phyloP scores from a whole-genome alignment of 495 filamentous ascomycete species.

The Penicillium fimorum region DNA sequence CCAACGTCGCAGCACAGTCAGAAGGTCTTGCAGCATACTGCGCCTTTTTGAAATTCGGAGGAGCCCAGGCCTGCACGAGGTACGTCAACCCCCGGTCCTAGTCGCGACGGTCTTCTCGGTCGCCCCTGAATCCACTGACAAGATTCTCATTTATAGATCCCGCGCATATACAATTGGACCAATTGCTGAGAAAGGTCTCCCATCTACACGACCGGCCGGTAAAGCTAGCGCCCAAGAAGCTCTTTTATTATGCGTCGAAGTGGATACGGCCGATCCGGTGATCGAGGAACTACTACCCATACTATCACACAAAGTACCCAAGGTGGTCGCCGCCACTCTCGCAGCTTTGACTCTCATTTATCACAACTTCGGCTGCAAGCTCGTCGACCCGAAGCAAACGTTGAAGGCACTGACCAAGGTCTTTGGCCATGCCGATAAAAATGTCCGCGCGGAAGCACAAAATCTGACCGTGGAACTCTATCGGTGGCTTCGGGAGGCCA shows the following conservation, averaged over 20 bases:
- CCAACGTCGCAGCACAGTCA: slow-evolving; percentile 95
- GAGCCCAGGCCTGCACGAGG: slow-evolving; percentile 73
- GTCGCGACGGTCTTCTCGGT: background rate
- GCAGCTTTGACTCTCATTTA: slow-evolving; percentile 78
- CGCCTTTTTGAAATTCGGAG: slow-evolving; percentile 85
- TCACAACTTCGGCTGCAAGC: slow-evolving; percentile 91
- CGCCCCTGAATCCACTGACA: slow-evolving; percentile 11
- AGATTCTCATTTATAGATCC: slow-evolving; percentile 51
- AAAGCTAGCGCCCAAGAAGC: slow-evolving; percentile 87
- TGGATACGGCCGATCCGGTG: slow-evolving; percentile 81
- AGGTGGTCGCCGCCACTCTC: slow-evolving; percentile 84
- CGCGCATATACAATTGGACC: slow-evolving; percentile 69
- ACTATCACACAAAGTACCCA: slow-evolving; percentile 89
- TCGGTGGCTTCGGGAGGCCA: slow-evolving; percentile 94
- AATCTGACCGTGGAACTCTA: slow-evolving; percentile 93
- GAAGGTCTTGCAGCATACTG: slow-evolving; percentile 86
- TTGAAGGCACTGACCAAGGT: slow-evolving; percentile 86
- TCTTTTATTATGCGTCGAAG: slow-evolving; percentile 81
- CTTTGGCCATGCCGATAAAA: slow-evolving; percentile 97
- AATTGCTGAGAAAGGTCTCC: slow-evolving; percentile 89
- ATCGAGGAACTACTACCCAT: slow-evolving; percentile 88
- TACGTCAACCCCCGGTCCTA: slow-evolving; percentile 29
- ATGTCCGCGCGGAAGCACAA: slow-evolving; percentile 92
- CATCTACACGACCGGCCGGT: slow-evolving; percentile 79
- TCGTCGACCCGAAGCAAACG: slow-evolving; percentile 94